Base-by-base conservation (phyloP, 2,329 filamentous ascomycete genomes). In the Hypoxylon sp. region DNA sequence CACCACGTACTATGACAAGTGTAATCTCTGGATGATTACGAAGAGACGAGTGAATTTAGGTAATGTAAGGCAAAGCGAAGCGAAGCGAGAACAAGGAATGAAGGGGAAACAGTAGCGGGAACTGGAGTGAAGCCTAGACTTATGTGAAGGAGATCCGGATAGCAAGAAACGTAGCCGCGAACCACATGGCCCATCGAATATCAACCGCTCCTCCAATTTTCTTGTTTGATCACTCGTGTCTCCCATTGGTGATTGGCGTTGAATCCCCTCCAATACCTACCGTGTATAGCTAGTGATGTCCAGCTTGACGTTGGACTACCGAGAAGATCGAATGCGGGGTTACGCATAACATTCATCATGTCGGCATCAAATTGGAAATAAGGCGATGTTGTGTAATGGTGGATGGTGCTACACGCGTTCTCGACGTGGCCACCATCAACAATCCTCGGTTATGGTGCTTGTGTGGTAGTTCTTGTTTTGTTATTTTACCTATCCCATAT, bases 321-420 rank as follows among this genome's bases (percentile, higher is more conserved):
- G 56, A 51, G 51, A 45, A 42, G 38, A 48, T 46, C 49, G 30
- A 54, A 48, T 59, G 56, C 56, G 52, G 56, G 54, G 56, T 59
- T 52, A 44, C 56, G 45, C 48, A 59, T 46, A 38, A 26, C 38
- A 37, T 51, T 40, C 51, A 55, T 58, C 55, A 58, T 59, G 32
- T 40, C 43, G 25, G 37, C 34, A 43, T 55, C 50, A 34, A 41
- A 54, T 46, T 38, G 29, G 29, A 41, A 44, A 26, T 17, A 41
- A 26, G 34, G 13, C 27, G 31, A 40, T 42, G 35, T 35, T 36
- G 52, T 47, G 25, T 40, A 43, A 38, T 49, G 17, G 37, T 29
- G 35, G 16, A 32, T 35, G 44, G 31, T 41, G 30, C 23, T 34
- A 51, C 35, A 46, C 21, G 21, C 26, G 15, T 16, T 37, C 16